phyloP scores from a whole-genome alignment of 768 basidiomycete genomes.

The Mycena pura region DNA sequence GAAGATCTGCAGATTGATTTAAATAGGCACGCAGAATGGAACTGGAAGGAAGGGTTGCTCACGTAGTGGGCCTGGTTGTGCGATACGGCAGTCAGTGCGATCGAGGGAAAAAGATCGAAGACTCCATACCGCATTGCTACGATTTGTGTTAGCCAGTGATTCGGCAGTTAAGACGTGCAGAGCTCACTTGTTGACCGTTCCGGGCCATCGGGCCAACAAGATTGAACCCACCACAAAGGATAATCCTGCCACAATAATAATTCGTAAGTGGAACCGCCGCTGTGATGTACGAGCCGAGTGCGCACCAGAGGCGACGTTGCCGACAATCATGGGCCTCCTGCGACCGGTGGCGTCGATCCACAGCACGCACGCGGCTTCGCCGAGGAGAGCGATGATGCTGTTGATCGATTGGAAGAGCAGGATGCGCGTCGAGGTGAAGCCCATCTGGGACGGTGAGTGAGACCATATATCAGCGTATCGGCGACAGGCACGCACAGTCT shows the following conservation, averaged over 20 bases:
- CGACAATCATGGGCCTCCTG: constrained; percentile 47
- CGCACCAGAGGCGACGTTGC: constrained; percentile 44
- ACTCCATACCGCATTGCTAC: constrained; percentile 47
- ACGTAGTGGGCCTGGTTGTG: constrained; percentile 45
- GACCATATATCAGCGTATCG: not conserved
- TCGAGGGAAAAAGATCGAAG: not conserved
- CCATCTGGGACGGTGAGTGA: constrained; percentile 39
- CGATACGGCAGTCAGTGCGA: not conserved
- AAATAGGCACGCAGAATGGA: not conserved
- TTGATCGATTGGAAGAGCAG: constrained; percentile 62
- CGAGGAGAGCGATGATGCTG: constrained; percentile 59
- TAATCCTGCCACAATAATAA: too few relatives aligned
- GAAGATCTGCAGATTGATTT: constrained; percentile 40
- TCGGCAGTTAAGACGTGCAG: not conserved
- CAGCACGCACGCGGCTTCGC: constrained; percentile 51
- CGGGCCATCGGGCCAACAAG: constrained; percentile 51
- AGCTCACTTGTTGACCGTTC: constrained; percentile 50
- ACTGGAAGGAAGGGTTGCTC: constrained; percentile 19
- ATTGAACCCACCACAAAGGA: constrained; percentile 52
- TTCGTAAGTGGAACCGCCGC: not conserved
- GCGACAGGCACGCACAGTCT: constrained; percentile 33
- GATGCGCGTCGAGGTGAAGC: constrained; percentile 50
- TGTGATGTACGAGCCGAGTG: not conserved
- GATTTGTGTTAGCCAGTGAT: not conserved
- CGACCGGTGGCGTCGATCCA: constrained; percentile 52